phyloP scores from a whole-genome alignment of 768 basidiomycete species.

The Mycena chlorophos region DNA sequence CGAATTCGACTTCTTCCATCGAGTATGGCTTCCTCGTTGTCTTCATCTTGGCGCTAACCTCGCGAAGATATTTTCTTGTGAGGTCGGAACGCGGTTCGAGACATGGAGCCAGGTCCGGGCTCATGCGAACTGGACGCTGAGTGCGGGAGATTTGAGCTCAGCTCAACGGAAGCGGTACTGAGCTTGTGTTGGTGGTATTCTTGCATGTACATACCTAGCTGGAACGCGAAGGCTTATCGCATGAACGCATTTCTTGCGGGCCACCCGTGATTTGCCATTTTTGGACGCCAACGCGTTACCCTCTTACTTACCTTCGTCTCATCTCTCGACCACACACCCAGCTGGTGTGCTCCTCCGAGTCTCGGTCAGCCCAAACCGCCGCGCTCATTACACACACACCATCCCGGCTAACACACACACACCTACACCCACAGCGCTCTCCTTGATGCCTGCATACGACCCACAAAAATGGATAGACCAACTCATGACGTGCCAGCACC shows the following conservation, averaged over 20 bases:
- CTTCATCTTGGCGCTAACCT: background rate
- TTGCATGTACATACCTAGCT: background rate
- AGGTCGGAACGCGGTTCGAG: background rate
- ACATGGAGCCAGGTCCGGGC: background rate
- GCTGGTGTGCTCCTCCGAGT: background rate
- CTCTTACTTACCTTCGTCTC: background rate
- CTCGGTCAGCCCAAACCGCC: background rate
- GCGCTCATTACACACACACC: too few relatives aligned
- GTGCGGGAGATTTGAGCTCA: too few relatives aligned
- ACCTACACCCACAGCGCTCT: background rate
- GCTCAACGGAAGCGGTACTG: too few relatives aligned
- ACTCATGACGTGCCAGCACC: conserved; percentile 81
- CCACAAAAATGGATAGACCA: conserved; percentile 88
- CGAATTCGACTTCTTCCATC: background rate
- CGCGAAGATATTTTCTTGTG: background rate
- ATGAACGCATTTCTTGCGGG: background rate
- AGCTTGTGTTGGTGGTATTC: background rate
- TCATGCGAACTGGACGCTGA: background rate
- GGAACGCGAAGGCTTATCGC: background rate
- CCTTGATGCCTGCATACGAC: conserved; percentile 32
- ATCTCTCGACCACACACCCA: background rate
- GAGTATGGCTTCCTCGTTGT: background rate
- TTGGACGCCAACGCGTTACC: background rate
- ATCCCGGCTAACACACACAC: too few relatives aligned
- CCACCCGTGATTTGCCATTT: background rate